Evolutionary conservation across 139 green algal species (phyloP).

Genomic region (Micromonas commoda): DNA sequence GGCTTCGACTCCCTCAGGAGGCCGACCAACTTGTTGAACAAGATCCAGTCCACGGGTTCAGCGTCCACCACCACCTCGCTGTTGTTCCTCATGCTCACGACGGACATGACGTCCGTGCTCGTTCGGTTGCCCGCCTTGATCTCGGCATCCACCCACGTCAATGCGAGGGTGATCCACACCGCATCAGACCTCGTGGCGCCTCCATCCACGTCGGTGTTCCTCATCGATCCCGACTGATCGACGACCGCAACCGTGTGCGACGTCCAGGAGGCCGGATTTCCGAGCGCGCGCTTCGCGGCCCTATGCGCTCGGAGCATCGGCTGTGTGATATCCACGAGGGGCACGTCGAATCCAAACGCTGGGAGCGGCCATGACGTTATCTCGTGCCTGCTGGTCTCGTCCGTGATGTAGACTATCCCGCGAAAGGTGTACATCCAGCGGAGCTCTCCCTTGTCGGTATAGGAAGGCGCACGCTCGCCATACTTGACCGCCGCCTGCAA

Average conservation of each 20-base stretch:
- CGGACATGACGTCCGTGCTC: constrained; percentile 29
- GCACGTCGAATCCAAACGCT: constrained; percentile 1
- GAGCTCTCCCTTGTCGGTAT: constrained; percentile 23
- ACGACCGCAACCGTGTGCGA: constrained; percentile 41
- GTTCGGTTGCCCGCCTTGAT: background rate
- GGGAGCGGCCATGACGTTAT: constrained; percentile 37
- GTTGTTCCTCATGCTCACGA: constrained; percentile 37
- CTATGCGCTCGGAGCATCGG: background rate
- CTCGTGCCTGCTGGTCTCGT: constrained; percentile 39
- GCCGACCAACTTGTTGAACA: constrained; percentile 3
- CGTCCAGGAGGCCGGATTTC: constrained; percentile 3
- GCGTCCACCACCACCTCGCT: constrained; percentile 28
- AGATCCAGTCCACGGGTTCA: background rate
- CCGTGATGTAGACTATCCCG: constrained; percentile 43
- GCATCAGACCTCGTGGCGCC: constrained; percentile 7
- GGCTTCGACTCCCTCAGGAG: background rate
- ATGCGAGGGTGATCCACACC: constrained; percentile 9
- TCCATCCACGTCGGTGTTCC: constrained; percentile 38
- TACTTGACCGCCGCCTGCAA: constrained; percentile 44
- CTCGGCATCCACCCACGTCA: background rate
- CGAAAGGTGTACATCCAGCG: constrained; percentile 39
- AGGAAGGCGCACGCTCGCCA: constrained; percentile 24
- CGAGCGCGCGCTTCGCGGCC: background rate
- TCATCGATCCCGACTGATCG: constrained; percentile 41
- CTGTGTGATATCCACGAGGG: background rate